Evolutionary conservation across 768 basidiomycete genomes (phyloP).

Genomic region (Dacryopinax spathularia): DNA sequence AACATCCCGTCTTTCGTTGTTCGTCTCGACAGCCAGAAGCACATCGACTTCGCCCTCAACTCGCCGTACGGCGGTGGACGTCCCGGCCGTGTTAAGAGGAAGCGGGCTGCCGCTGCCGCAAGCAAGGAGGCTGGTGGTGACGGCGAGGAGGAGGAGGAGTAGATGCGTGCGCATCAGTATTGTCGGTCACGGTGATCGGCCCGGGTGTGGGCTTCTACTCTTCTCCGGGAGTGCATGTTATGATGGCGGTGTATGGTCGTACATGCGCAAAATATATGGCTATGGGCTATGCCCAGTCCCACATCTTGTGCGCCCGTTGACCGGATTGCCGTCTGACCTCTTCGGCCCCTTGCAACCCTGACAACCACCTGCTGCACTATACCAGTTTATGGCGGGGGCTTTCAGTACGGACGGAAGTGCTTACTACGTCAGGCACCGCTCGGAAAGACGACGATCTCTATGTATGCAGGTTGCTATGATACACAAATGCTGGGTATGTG

Average conservation of each 20-base stretch:
- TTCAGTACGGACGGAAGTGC: too few relatives aligned
- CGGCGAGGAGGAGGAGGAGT: slow-evolving; percentile 77
- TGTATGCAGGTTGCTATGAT: too few relatives aligned
- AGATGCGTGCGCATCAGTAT: background rate
- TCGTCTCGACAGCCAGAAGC: slow-evolving; percentile 98
- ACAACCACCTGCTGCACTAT: too few relatives aligned
- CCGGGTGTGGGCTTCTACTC: background rate
- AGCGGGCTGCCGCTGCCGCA: slow-evolving; percentile 85
- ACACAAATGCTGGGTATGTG: too few relatives aligned
- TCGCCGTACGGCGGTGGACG: slow-evolving; percentile 94
- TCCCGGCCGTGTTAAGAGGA: slow-evolving; percentile 94
- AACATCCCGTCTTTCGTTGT: slow-evolving; percentile 98
- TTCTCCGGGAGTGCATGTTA: slow-evolving; percentile 2
- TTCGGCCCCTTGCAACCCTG: too few relatives aligned
- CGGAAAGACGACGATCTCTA: too few relatives aligned
- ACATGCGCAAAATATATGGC: slow-evolving; percentile 5
- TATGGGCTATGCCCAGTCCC: background rate
- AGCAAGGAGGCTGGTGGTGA: slow-evolving; percentile 83
- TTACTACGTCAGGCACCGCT: too few relatives aligned
- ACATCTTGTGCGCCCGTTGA: too few relatives aligned
- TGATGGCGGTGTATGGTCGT: slow-evolving; percentile 2
- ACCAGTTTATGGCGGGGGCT: too few relatives aligned
- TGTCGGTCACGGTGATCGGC: slow-evolving; percentile 13
- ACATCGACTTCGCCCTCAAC: slow-evolving; percentile 97
- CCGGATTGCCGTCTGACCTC: too few relatives aligned